Evolutionary conservation across 2,329 filamentous ascomycete genomes (phyloP).

Genomic region (Talaromyces islandicus): DNA sequence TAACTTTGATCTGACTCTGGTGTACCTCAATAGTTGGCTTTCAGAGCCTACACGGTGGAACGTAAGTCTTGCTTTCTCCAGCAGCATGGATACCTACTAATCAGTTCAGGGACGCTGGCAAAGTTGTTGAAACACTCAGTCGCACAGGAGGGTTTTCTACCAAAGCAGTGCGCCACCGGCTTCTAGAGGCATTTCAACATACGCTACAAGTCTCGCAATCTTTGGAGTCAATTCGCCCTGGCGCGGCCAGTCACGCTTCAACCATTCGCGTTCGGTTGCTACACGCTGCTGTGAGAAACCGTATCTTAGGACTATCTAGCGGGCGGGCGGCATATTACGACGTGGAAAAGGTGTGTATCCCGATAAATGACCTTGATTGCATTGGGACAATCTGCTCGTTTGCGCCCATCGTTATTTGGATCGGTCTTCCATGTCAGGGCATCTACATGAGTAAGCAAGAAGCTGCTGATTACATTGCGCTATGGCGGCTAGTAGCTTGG

Average conservation of each 20-base stretch:
- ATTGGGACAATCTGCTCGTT: constrained; percentile 68
- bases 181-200: constrained; percentile 70
- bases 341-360: constrained; percentile 53
- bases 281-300: constrained; percentile 60
- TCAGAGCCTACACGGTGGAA: constrained; percentile 24
- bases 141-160: constrained; percentile 69
- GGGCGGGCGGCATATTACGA: constrained; percentile 58
- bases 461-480: constrained; percentile 62
- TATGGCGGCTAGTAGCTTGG: constrained; percentile 71
- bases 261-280: constrained; percentile 64
- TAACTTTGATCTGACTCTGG: not conserved
- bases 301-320: constrained; percentile 56
- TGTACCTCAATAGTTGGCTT: constrained; percentile 18
- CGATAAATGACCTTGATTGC: constrained; percentile 70
- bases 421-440: constrained; percentile 66
- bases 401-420: constrained; percentile 60
- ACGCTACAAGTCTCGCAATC: constrained; percentile 65
- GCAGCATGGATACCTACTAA: not conserved
- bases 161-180: constrained; percentile 58
- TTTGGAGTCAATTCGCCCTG: constrained; percentile 60
- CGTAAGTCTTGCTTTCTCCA: constrained; percentile 15
- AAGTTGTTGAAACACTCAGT: constrained; percentile 67
- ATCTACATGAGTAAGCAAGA: constrained; percentile 59
- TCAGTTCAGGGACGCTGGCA: constrained; percentile 52
- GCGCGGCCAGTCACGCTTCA: constrained; percentile 59